These are phyloP conservation scores for Erythrophleum ivorense DNA, from an alignment of 331 rosid genomes.

Conservation along the genomic window DNA sequence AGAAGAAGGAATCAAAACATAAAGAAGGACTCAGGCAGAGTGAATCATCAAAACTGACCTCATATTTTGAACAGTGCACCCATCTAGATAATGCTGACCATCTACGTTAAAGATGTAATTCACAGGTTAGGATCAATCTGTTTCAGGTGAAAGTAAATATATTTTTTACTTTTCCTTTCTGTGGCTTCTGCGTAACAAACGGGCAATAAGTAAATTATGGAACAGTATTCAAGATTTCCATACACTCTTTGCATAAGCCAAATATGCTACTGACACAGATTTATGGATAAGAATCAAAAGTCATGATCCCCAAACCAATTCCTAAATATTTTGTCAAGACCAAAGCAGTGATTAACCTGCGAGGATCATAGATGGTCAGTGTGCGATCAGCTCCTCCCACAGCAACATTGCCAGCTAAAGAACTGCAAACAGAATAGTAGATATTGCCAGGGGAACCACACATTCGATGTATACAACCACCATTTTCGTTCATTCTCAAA, in stretches of 20 bases:
- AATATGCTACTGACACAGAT: slow-evolving; percentile 13
- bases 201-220: neutral
- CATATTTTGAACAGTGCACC: slow-evolving; percentile 91
- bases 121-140: slow-evolving; percentile 36
- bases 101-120: slow-evolving; percentile 52
- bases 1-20: slow-evolving; percentile 15
- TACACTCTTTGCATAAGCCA: slow-evolving; percentile 9
- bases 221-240: slow-evolving; percentile 15
- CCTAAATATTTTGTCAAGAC: slow-evolving; percentile 18
- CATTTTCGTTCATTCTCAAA: slow-evolving; percentile 87
- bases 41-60: slow-evolving; percentile 55
- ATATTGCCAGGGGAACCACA: slow-evolving; percentile 76
- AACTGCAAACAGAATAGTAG: slow-evolving; percentile 74
- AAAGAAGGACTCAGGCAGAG: slow-evolving; percentile 35
- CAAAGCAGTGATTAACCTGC: slow-evolving; percentile 62
- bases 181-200: neutral
- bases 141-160: slow-evolving; percentile 24
- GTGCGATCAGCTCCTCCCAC: slow-evolving; percentile 93
- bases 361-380: slow-evolving; percentile 89
- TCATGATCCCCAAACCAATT: slow-evolving; percentile 33
- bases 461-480: slow-evolving; percentile 79
- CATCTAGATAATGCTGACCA: slow-evolving; percentile 86
- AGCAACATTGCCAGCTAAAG: slow-evolving; percentile 78
- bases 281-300: slow-evolving; percentile 7
- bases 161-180: neutral